These are phyloP conservation scores for Aeschynomene evenia DNA, from an alignment of 306 rosid genomes.

Conservation along the genomic window DNA sequence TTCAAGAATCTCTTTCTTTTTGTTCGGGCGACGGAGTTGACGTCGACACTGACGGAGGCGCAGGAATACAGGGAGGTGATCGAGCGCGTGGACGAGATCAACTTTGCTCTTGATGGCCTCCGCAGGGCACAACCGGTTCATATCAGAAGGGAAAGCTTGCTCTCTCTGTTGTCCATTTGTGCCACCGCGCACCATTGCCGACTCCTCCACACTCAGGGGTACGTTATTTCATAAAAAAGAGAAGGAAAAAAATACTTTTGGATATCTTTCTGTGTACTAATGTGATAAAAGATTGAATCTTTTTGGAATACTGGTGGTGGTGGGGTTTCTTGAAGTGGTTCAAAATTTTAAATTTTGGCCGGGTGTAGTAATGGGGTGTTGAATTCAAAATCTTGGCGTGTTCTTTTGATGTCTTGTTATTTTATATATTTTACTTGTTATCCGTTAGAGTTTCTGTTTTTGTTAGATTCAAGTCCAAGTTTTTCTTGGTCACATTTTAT, in stretches of 20 bases:
- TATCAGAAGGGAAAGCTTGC: slow-evolving; percentile 91
- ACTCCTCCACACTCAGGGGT: slow-evolving; percentile 91
- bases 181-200: slow-evolving; percentile 76
- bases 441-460: background rate
- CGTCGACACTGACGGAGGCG: slow-evolving; percentile 94
- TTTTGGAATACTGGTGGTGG: background rate
- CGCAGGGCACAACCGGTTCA: slow-evolving; percentile 76
- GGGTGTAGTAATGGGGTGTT: background rate
- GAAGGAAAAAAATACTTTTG: too few relatives aligned
- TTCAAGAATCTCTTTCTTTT: background rate
- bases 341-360: slow-evolving; percentile 22
- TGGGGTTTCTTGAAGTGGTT: slow-evolving; percentile 12
- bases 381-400: background rate
- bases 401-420: background rate
- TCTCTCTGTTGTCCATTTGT: slow-evolving; percentile 72
- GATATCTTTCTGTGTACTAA: background rate
- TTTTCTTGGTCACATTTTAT: slow-evolving; percentile 29
- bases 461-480: slow-evolving; percentile 16
- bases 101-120: slow-evolving; percentile 90
- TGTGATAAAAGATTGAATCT: background rate
- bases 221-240: slow-evolving; percentile 9
- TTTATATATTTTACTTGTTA: background rate
- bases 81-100: slow-evolving; percentile 94
- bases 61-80: slow-evolving; percentile 99
- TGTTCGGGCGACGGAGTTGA: slow-evolving; percentile 45